phyloP scores from a whole-genome alignment of 495 filamentous ascomycete species.

The Aspergillus conjunctus region DNA sequence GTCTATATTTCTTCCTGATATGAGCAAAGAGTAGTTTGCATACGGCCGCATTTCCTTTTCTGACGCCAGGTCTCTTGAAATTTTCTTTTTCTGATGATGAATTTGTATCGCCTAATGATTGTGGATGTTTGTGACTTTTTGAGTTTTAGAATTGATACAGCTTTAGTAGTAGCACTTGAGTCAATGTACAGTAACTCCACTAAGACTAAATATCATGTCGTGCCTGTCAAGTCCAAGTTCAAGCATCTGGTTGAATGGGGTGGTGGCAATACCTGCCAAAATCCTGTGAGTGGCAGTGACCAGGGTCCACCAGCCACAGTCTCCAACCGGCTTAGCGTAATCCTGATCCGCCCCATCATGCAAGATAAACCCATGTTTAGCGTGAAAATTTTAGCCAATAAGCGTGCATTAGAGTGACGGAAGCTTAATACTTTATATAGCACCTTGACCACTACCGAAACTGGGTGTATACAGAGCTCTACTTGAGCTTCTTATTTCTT shows the following conservation, averaged over 20 bases:
- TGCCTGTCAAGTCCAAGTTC: neutral
- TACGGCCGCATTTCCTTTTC: slow-evolving; percentile 23
- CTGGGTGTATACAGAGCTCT: neutral
- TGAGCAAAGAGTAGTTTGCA: slow-evolving; percentile 15
- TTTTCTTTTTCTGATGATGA: slow-evolving; percentile 21
- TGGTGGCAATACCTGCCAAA: neutral
- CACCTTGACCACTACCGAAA: neutral
- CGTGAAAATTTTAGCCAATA: slow-evolving; percentile 10
- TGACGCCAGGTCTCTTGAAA: slow-evolving; percentile 21
- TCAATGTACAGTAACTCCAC: slow-evolving; percentile 15
- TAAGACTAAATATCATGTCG: neutral
- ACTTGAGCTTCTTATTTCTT: neutral
- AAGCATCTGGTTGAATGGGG: neutral
- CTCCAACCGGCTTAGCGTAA: slow-evolving; percentile 10
- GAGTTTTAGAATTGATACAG: slow-evolving; percentile 21
- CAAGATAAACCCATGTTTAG: slow-evolving; percentile 11
- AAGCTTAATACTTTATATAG: slow-evolving; percentile 7
- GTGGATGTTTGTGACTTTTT: slow-evolving; percentile 20
- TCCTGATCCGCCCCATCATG: neutral
- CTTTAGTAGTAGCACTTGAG: slow-evolving; percentile 9
- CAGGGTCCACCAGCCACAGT: neutral
- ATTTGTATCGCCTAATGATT: slow-evolving; percentile 35
- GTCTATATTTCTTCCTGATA: slow-evolving; percentile 25
- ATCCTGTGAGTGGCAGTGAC: neutral
- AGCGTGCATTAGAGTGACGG: slow-evolving; percentile 5